Evolutionary conservation across 2,329 filamentous ascomycete species (phyloP).

Genomic region (Diaporthe ilicicola): DNA sequence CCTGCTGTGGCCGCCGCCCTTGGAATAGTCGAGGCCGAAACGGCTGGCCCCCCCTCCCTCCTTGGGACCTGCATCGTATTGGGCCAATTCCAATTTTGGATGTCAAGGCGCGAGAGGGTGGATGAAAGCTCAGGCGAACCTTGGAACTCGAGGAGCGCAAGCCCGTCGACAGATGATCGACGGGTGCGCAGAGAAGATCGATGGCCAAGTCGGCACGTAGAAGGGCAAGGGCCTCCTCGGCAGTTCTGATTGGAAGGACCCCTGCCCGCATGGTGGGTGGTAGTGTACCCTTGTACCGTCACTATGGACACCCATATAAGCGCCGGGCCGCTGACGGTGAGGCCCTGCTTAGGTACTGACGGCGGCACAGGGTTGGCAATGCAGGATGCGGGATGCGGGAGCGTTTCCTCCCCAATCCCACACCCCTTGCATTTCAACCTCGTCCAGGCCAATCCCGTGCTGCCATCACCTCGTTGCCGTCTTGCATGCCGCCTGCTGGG

Average conservation of each 20-base stretch:
- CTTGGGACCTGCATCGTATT: neutral
- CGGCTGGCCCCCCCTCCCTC: neutral
- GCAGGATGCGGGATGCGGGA: neutral
- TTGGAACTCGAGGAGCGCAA: neutral
- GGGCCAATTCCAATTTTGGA: conserved; percentile 1
- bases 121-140: neutral
- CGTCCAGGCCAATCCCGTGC: conserved; percentile 2
- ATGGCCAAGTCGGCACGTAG: neutral
- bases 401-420: neutral
- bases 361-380: neutral
- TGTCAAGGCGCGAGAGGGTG: neutral
- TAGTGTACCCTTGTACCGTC: neutral
- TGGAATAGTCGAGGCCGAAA: neutral
- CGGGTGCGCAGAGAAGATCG: neutral
- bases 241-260: conserved; percentile 15
- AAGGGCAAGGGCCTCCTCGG: neutral
- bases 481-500: conserved; percentile 7
- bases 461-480: neutral
- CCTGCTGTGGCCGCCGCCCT: neutral
- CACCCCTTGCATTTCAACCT: neutral
- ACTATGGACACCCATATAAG: neutral
- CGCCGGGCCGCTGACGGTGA: conserved; percentile 12
- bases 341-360: neutral
- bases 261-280: neutral
- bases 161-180: neutral